Percentiles rank a stretch among this genome's conserved stretches.
Conservation (phyloP, 768 basidiomycete species). For the Lactarius sp. region DNA sequence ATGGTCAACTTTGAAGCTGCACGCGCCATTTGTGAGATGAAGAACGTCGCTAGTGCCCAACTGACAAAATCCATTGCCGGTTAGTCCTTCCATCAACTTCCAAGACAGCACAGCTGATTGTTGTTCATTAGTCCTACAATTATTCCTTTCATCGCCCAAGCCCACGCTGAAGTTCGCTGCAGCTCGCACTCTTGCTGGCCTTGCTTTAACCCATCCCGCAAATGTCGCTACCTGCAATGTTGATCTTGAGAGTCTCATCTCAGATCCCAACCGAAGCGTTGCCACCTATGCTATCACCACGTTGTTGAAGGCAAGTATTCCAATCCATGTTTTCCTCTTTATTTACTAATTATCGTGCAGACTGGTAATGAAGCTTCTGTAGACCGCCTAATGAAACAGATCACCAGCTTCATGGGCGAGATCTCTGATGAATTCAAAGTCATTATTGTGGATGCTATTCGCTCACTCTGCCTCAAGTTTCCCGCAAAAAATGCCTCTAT, state of each 20-base stretch:
- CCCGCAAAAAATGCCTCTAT: slow-evolving; percentile 94
- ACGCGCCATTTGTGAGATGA: slow-evolving; percentile 95
- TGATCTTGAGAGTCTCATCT: slow-evolving; percentile 94
- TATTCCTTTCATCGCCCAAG: slow-evolving; percentile 95
- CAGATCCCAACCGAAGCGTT: slow-evolving; percentile 91
- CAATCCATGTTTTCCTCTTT: not conserved
- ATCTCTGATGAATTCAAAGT: slow-evolving; percentile 99
- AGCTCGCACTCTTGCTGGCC: slow-evolving; percentile 86
- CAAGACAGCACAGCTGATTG: not conserved
- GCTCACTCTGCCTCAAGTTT: slow-evolving; percentile 98
- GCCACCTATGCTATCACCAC: slow-evolving; percentile 99
- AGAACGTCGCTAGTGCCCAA: slow-evolving; percentile 69
- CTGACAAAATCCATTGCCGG: slow-evolving; percentile 86
- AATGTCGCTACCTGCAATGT: slow-evolving; percentile 92
- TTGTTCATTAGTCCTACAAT: slow-evolving; percentile 67
- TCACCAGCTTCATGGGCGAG: slow-evolving; percentile 97
- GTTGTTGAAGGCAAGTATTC: slow-evolving; percentile 70
- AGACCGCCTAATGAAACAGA: slow-evolving; percentile 98
- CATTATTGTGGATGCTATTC: slow-evolving; percentile 98
- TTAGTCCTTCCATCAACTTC: slow-evolving; percentile 35
- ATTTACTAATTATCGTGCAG: slow-evolving; percentile 37
- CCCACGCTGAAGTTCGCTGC: slow-evolving; percentile 95
- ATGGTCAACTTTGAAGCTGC: slow-evolving; percentile 99
- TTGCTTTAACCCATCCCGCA: slow-evolving; percentile 80
- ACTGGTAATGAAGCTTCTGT: slow-evolving; percentile 99